These are phyloP conservation scores for Cutaneotrichosporon curvatum DNA, from an alignment of 1,284 basidiomycete species.

Conservation along the genomic window DNA sequence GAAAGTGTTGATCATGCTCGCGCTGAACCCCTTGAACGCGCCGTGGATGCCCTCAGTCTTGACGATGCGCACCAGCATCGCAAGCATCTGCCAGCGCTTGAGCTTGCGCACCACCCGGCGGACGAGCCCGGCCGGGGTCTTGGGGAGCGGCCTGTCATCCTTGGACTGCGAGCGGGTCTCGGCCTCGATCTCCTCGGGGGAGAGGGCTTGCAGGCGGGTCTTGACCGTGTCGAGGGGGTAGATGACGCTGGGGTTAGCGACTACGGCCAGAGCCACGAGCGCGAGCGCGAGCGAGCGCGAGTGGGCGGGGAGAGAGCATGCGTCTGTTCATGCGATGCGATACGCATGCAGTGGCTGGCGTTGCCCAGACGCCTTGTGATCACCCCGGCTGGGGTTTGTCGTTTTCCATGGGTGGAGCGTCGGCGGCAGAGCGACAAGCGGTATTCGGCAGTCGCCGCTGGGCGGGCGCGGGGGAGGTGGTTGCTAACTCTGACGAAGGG, in stretches of 20 bases:
- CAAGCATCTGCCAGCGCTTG: slow-evolving; percentile 50
- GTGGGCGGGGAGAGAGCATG: too few species aligned
- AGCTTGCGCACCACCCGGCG: slow-evolving; percentile 19
- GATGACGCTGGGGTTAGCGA: slow-evolving; percentile 57
- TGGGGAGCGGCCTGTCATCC: slow-evolving; percentile 45
- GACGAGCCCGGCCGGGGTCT: slow-evolving; percentile 47
- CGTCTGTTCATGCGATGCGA: background rate
- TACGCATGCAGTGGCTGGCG: background rate
- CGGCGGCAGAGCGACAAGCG: too few species aligned
- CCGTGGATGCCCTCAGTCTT: slow-evolving; percentile 71
- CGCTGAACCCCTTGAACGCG: slow-evolving; percentile 86
- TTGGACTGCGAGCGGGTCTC: slow-evolving; percentile 9
- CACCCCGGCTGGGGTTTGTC: background rate
- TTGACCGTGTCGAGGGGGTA: slow-evolving; percentile 97
- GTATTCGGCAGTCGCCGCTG: too few species aligned
- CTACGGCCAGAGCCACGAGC: too few species aligned
- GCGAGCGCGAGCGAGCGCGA: too few species aligned
- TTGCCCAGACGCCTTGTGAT: too few species aligned
- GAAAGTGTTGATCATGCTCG: slow-evolving; percentile 98
- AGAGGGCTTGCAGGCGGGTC: slow-evolving; percentile 80
- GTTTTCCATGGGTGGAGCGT: too few species aligned
- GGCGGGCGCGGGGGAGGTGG: too few species aligned
- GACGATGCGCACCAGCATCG: slow-evolving; percentile 63
- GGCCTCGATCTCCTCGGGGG: slow-evolving; percentile 16
- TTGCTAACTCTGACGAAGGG: background rate